A percentile compares a stretch with the other conserved stretches of the same genome.
These are phyloP conservation scores for Cladophialophora bantiana DNA, from an alignment of 2,329 filamentous ascomycete genomes.

Conservation along the genomic window DNA sequence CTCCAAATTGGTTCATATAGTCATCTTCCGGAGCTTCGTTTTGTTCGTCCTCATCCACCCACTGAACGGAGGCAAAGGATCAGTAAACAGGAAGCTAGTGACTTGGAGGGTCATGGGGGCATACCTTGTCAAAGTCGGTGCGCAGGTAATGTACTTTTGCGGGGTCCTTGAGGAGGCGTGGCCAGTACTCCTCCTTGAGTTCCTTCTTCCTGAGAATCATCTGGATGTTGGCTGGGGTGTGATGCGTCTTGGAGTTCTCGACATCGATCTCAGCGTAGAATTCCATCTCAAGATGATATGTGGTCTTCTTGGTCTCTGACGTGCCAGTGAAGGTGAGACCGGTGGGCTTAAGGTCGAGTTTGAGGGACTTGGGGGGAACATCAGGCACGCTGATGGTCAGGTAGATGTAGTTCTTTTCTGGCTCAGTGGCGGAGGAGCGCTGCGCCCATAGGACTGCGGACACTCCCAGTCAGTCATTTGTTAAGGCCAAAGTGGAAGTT, in stretches of 20 bases:
- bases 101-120: slow-evolving; percentile 38
- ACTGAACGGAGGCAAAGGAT: slow-evolving; percentile 55
- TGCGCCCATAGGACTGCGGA: slow-evolving; percentile 91
- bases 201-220: slow-evolving; percentile 97
- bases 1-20: slow-evolving; percentile 60
- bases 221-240: slow-evolving; percentile 87
- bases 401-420: slow-evolving; percentile 92
- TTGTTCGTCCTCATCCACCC: slow-evolving; percentile 99
- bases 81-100: background rate
- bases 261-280: slow-evolving; percentile 92
- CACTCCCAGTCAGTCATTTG: slow-evolving; percentile 7
- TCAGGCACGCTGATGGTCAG: slow-evolving; percentile 90
- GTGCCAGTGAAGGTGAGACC: slow-evolving; percentile 81
- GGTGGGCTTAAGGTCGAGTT: slow-evolving; percentile 82
- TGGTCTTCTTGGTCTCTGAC: slow-evolving; percentile 82
- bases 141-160: slow-evolving; percentile 95
- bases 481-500: background rate
- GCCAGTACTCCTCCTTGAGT: slow-evolving; percentile 93
- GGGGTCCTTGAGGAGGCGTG: slow-evolving; percentile 85
- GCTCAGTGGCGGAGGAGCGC: slow-evolving; percentile 81
- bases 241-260: slow-evolving; percentile 81
- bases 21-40: slow-evolving; percentile 87
- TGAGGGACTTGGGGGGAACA: slow-evolving; percentile 74
- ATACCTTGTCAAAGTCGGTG: slow-evolving; percentile 96
- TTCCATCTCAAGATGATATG: slow-evolving; percentile 84